Evolutionary conservation across 2,329 filamentous ascomycete species (phyloP).

Genomic region (Emergomyces pasteurianus): DNA sequence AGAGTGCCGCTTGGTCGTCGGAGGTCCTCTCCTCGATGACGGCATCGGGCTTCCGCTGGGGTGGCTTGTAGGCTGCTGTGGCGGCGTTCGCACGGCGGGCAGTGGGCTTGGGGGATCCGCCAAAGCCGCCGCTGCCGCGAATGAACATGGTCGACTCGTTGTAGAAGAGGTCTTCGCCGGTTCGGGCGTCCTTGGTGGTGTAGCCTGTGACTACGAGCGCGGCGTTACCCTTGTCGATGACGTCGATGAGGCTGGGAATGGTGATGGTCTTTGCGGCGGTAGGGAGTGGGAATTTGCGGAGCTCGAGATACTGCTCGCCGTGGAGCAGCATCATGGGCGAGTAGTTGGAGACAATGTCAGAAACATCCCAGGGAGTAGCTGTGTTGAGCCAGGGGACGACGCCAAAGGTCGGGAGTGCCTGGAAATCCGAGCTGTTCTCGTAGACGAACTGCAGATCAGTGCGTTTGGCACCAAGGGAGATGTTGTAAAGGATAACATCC

Average conservation of each 20-base stretch:
- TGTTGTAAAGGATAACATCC: conserved; percentile 89
- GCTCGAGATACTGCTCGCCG: conserved; percentile 95
- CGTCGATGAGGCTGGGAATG: conserved; percentile 73
- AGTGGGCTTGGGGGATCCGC: conserved; percentile 58
- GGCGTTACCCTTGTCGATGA: conserved; percentile 88
- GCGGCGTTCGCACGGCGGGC: conserved; percentile 64
- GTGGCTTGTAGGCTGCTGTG: conserved; percentile 67
- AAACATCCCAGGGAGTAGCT: conserved; percentile 64
- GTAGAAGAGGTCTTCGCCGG: conserved; percentile 87
- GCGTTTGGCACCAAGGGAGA: conserved; percentile 84
- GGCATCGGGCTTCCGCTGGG: conserved; percentile 63
- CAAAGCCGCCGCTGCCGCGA: conserved; percentile 81
- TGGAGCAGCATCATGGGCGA: conserved; percentile 97
- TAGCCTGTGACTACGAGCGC: conserved; percentile 70
- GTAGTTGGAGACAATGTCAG: conserved; percentile 87
- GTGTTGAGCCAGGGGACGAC: conserved; percentile 91
- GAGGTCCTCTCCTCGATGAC: conserved; percentile 77
- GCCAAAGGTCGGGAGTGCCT: conserved; percentile 87
- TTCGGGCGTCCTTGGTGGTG: conserved; percentile 73
- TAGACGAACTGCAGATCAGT: conserved; percentile 80
- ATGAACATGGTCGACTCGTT: conserved; percentile 93
- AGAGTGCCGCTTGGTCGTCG: conserved; percentile 84
- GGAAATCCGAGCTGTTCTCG: conserved; percentile 85
- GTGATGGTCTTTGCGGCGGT: conserved; percentile 67
- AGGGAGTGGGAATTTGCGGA: conserved; percentile 83